A percentile compares a stretch with the other conserved stretches of the same genome.
These are phyloP conservation scores for Jatropha curcas DNA, from an alignment of 345 rosid species.

Conservation along the genomic window DNA sequence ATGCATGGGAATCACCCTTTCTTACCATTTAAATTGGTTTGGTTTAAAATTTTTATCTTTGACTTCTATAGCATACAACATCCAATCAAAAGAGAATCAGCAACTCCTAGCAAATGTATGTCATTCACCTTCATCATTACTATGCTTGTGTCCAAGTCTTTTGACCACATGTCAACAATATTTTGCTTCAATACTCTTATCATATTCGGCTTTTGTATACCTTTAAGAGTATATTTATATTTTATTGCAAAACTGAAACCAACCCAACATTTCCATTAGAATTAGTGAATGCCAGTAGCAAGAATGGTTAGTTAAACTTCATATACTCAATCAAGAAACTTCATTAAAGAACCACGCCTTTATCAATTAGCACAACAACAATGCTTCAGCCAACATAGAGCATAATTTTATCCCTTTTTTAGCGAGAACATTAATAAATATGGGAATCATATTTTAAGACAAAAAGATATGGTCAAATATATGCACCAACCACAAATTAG, in stretches of 20 bases:
- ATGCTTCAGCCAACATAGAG: not conserved
- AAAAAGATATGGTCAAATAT: constrained; percentile 7
- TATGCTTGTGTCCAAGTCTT: not conserved
- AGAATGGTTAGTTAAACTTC: not conserved
- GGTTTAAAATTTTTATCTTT: not conserved
- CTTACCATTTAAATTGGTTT: not conserved
- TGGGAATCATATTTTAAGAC: not conserved
- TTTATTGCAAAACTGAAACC: constrained; percentile 9
- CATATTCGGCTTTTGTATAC: not conserved
- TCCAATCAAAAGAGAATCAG: constrained; percentile 11
- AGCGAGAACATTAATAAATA: not conserved
- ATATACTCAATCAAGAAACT: constrained; percentile 10
- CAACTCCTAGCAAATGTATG: not conserved
- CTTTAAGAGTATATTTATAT: too few species aligned
- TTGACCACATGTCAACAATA: not conserved
- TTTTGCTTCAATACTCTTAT: not conserved
- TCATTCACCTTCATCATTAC: not conserved
- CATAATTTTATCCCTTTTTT: not conserved
- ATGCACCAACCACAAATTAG: constrained; percentile 15
- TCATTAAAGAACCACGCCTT: constrained; percentile 8
- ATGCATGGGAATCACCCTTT: constrained; percentile 11
- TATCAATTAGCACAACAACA: not conserved
- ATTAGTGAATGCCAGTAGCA: constrained; percentile 2
- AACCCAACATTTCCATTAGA: not conserved
- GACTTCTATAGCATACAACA: not conserved